Evolutionary conservation across 805 yeast species (phyloP).

Genomic region (Suhomyces pyralidae): DNA sequence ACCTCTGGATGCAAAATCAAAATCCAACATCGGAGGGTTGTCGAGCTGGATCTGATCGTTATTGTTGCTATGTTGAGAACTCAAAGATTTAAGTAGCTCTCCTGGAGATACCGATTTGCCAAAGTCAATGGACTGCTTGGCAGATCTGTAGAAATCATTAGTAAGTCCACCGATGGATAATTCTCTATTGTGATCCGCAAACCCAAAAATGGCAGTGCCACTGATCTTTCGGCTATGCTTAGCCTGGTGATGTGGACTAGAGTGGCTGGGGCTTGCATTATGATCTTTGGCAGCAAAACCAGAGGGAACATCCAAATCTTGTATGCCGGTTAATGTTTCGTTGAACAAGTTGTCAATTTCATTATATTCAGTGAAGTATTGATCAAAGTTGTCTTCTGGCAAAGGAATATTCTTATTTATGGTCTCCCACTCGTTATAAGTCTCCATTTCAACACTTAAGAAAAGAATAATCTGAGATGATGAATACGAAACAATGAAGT

Average conservation of each 20-base stretch:
- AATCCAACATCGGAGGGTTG: conserved; percentile 3
- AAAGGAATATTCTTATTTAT: conserved; percentile 30
- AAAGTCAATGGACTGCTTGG: conserved; percentile 19
- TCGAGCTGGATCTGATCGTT: neutral
- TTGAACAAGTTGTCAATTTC: conserved; percentile 56
- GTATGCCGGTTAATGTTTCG: conserved; percentile 52
- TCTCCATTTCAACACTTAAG: conserved; percentile 20
- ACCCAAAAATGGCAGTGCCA: conserved; percentile 83
- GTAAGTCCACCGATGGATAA: conserved; percentile 55
- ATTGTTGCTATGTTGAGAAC: conserved; percentile 1
- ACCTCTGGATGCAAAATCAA: conserved; percentile 10
- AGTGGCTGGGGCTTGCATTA: neutral
- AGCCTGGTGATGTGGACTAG: conserved; percentile 10
- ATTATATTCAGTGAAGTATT: conserved; percentile 42
- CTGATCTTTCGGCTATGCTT: conserved; percentile 60
- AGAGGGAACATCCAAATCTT: conserved; percentile 63
- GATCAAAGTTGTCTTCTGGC: conserved; percentile 55
- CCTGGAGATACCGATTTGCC: conserved; percentile 34
- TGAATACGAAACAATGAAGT: too few species aligned
- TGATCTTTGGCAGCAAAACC: conserved; percentile 28
- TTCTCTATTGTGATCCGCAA: conserved; percentile 58
- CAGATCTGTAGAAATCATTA: conserved; percentile 19
- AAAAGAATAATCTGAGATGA: neutral
- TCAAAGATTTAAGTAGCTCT: conserved; percentile 25
- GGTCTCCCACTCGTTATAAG: conserved; percentile 26